A percentile compares a stretch with the other conserved stretches of the same genome.
Evolutionary conservation across 176 grass and related monocot genomes (phyloP).

Genomic region (Cenchrus fungigraminus): DNA sequence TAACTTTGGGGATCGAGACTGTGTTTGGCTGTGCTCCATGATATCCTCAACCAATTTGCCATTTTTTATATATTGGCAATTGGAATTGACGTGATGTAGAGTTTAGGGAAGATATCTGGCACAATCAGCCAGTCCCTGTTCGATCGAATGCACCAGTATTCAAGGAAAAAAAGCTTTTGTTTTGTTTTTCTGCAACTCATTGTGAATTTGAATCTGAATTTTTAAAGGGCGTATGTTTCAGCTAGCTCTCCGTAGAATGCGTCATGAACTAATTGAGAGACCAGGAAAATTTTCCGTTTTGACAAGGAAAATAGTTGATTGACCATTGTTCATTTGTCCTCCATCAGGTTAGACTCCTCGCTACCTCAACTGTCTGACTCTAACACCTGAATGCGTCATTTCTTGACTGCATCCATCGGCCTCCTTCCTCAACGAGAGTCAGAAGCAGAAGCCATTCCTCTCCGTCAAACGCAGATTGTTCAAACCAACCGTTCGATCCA

Average conservation of each 20-base stretch:
- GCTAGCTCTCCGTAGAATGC: too few relatives aligned
- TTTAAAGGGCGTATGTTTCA: neutral
- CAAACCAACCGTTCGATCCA: neutral
- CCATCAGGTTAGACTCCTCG: neutral
- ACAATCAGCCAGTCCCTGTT: neutral
- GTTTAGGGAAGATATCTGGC: neutral
- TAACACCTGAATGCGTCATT: conserved; percentile 5
- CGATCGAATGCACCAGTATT: too few relatives aligned
- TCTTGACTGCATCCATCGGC: neutral
- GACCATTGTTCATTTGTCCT: neutral
- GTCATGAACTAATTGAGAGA: neutral
- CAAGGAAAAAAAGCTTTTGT: too few relatives aligned
- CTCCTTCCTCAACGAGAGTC: neutral
- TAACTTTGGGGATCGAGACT: neutral
- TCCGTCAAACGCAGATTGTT: neutral
- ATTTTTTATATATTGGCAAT: neutral
- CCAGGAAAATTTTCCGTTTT: neutral
- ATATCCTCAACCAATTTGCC: conserved; percentile 16
- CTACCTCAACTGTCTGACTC: neutral
- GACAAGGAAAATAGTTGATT: neutral
- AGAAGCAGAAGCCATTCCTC: neutral
- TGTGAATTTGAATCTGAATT: neutral
- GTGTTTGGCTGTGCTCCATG: conserved; percentile 18
- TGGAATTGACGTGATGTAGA: neutral
- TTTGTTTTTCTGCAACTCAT: neutral